A percentile compares a stretch with the other conserved stretches of the same genome.
Evolutionary conservation across 768 basidiomycete genomes (phyloP).

Genomic region (Macrolepiota dolichaula): DNA sequence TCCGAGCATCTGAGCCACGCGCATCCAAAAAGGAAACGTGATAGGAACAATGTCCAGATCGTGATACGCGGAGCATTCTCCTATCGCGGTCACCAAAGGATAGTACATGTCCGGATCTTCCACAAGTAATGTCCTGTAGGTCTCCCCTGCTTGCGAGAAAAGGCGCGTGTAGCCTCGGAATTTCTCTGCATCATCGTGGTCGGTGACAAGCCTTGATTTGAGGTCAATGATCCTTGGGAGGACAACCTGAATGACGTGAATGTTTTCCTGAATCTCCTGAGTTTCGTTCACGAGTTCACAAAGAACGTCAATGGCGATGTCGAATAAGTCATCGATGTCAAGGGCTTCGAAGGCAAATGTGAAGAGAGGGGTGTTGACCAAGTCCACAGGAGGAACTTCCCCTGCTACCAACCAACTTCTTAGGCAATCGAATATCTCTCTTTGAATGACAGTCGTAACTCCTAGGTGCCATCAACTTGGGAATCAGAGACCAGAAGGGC

Average conservation of each 20-base stretch:
- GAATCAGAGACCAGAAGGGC: background rate
- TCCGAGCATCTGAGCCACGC: constrained; percentile 84
- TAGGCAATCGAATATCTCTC: constrained; percentile 79
- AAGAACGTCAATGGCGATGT: constrained; percentile 86
- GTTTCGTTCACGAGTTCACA: constrained; percentile 98
- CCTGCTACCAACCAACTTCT: constrained; percentile 88
- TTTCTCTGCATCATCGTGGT: constrained; percentile 79
- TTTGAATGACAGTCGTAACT: constrained; percentile 74
- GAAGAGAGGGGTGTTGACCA: constrained; percentile 80
- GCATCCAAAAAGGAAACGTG: constrained; percentile 99
- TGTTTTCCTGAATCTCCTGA: constrained; percentile 94
- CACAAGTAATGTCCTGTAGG: constrained; percentile 83
- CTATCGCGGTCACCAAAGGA: constrained; percentile 93
- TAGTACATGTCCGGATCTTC: constrained; percentile 92
- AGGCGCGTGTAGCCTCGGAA: constrained; percentile 88
- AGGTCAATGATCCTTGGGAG: constrained; percentile 84
- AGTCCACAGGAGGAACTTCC: constrained; percentile 61
- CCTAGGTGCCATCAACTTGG: constrained; percentile 45
- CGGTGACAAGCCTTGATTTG: constrained; percentile 53
- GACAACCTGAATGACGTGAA: constrained; percentile 82
- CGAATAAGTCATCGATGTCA: constrained; percentile 83
- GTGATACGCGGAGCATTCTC: constrained; percentile 85
- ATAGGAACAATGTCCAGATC: constrained; percentile 97
- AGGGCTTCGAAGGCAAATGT: constrained; percentile 82
- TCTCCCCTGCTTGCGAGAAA: constrained; percentile 97